These are phyloP conservation scores for Tirmania nivea DNA, from an alignment of 495 filamentous ascomycete genomes.

Conservation along the genomic window DNA sequence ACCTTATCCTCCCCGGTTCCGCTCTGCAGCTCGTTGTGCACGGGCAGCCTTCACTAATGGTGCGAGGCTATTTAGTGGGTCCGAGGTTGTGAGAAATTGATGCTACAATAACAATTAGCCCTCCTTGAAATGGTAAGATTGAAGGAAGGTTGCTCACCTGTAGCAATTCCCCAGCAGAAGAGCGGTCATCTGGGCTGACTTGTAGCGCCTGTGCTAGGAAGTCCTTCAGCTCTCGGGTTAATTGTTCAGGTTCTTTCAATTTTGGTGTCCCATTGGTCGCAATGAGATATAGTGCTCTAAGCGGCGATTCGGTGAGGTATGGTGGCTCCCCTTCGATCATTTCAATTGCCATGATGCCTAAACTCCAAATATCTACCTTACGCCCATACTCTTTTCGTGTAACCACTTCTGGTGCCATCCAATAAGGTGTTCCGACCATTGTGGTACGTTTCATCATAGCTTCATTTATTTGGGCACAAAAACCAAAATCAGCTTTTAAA, in stretches of 20 bases:
- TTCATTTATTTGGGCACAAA: conserved; percentile 97
- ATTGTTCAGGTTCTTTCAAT: conserved; percentile 75
- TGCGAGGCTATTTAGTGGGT: conserved; percentile 50
- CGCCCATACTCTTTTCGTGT: conserved; percentile 94
- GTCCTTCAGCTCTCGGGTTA: conserved; percentile 64
- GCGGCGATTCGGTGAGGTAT: conserved; percentile 84
- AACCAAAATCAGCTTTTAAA: conserved; percentile 75
- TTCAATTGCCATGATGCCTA: conserved; percentile 99
- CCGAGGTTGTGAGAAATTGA: conserved; percentile 59
- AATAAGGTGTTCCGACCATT: conserved; percentile 98
- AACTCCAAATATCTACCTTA: conserved; percentile 95
- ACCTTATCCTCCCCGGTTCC: conserved; percentile 19
- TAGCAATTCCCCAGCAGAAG: conserved; percentile 78
- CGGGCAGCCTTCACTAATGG: conserved; percentile 77
- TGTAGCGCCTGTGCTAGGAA: conserved; percentile 79
- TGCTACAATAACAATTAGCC: conserved; percentile 34
- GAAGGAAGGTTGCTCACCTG: conserved; percentile 37
- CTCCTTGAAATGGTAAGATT: neutral
- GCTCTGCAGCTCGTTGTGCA: conserved; percentile 62
- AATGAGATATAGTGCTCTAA: conserved; percentile 84
- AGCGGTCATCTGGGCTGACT: conserved; percentile 90
- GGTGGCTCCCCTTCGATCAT: conserved; percentile 99
- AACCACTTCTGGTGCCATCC: conserved; percentile 98
- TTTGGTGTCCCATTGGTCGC: conserved; percentile 89
- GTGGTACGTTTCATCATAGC: conserved; percentile 91